phyloP scores from a whole-genome alignment of 1,139 yeast species.

The Petasospora fabianii region DNA sequence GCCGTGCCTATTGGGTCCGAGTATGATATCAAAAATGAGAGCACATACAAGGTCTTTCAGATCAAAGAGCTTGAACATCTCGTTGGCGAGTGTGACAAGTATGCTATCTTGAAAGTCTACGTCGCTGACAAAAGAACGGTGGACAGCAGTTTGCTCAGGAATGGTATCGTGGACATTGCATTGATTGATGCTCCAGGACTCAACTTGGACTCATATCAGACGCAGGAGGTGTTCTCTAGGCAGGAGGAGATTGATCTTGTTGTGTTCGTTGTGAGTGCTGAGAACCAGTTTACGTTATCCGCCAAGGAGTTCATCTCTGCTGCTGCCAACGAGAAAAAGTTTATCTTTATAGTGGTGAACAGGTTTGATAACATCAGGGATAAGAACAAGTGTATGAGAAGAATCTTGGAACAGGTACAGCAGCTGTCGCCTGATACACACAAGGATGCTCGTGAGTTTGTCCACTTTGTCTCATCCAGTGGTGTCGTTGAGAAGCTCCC shows the following conservation, averaged over 20 bases:
- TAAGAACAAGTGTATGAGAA: constrained; percentile 69
- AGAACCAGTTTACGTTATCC: constrained; percentile 89
- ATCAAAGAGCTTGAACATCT: constrained; percentile 60
- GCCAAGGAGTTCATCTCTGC: constrained; percentile 91
- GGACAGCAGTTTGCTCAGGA: constrained; percentile 70
- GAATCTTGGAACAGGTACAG: constrained; percentile 85
- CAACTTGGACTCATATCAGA: constrained; percentile 88
- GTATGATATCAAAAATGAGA: constrained; percentile 58
- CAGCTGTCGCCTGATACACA: constrained; percentile 86
- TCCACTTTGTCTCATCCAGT: constrained; percentile 84
- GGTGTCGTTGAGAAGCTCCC: constrained; percentile 37
- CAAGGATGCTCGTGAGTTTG: constrained; percentile 81
- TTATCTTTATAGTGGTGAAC: constrained; percentile 91
- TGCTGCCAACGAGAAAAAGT: constrained; percentile 88
- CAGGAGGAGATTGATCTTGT: constrained; percentile 97
- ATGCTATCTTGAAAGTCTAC: constrained; percentile 72
- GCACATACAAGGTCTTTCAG: constrained; percentile 57
- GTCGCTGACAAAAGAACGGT: constrained; percentile 70
- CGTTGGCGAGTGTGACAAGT: constrained; percentile 73
- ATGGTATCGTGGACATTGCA: constrained; percentile 90
- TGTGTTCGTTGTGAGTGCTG: constrained; percentile 94
- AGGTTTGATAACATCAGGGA: constrained; percentile 82
- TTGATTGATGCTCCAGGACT: constrained; percentile 97
- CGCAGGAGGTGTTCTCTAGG: constrained; percentile 91
- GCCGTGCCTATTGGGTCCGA: constrained; percentile 68